Evolutionary conservation across 2,329 filamentous ascomycete genomes (phyloP).

Genomic region (Tympanopsis confertula): DNA sequence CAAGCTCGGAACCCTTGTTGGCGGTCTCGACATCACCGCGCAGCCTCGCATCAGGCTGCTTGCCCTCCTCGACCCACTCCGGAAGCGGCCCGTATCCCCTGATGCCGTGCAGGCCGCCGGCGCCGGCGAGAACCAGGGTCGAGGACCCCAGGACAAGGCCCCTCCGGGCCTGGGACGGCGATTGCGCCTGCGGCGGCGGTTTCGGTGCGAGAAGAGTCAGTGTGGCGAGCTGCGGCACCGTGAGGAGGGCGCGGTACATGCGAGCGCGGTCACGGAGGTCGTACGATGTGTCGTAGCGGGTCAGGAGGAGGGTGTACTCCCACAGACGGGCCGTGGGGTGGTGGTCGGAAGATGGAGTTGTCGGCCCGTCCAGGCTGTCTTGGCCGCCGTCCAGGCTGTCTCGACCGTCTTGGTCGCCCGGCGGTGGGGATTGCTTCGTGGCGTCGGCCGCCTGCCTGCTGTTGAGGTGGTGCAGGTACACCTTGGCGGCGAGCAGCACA

Average conservation of each 20-base stretch:
- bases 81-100: conserved; percentile 71
- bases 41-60: conserved; percentile 66
- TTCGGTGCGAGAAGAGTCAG: conserved; percentile 88
- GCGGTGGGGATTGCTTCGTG: conserved; percentile 9
- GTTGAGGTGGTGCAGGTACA: conserved; percentile 85
- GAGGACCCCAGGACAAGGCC: conserved; percentile 72
- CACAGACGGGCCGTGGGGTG: conserved; percentile 71
- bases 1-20: conserved; percentile 22
- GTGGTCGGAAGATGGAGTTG: conserved; percentile 22
- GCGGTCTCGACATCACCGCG: conserved; percentile 34
- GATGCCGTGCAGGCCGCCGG: conserved; percentile 61
- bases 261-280: conserved; percentile 85
- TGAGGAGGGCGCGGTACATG: conserved; percentile 74
- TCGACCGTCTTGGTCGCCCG: conserved; percentile 11
- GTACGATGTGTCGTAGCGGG: conserved; percentile 87
- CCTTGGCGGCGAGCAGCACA: conserved; percentile 84
- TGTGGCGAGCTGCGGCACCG: conserved; percentile 75
- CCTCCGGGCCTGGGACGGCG: conserved; percentile 72
- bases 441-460: conserved; percentile 34
- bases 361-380: conserved; percentile 11
- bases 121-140: conserved; percentile 71
- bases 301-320: conserved; percentile 73
- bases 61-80: conserved; percentile 70
- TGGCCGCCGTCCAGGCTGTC: conserved; percentile 13
- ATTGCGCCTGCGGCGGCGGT: conserved; percentile 79